phyloP scores from a whole-genome alignment of 495 filamentous ascomycete genomes.

The Hypoxylon lienhwacheense region DNA sequence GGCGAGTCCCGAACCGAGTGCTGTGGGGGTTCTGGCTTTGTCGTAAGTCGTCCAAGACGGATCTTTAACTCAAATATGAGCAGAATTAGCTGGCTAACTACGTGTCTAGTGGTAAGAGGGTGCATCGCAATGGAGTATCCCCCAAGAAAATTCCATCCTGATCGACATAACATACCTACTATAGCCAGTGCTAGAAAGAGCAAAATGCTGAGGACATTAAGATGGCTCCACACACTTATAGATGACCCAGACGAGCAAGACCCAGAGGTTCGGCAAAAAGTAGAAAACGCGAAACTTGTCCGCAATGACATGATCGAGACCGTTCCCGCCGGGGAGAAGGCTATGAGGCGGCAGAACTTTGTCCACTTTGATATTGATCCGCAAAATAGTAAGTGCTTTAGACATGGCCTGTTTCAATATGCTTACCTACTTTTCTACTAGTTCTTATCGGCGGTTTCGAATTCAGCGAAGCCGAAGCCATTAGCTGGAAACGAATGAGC shows the following conservation, averaged over 20 bases:
- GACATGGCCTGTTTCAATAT: background rate
- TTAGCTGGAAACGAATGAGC: background rate
- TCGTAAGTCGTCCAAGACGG: slow-evolving; percentile 4
- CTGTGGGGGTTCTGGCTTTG: slow-evolving; percentile 23
- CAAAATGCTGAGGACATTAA: no score
- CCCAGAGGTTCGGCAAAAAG: no score
- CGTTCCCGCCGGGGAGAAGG: background rate
- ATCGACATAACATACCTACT: background rate
- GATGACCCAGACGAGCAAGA: no score
- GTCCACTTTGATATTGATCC: slow-evolving; percentile 25
- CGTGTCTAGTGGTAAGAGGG: slow-evolving; percentile 5
- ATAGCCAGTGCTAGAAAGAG: no score
- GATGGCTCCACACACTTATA: no score
- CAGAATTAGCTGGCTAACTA: background rate
- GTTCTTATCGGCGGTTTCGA: slow-evolving; percentile 9
- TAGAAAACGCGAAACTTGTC: no score
- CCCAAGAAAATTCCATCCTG: slow-evolving; percentile 15
- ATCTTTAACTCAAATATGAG: background rate
- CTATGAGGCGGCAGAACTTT: background rate
- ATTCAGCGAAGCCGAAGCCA: background rate
- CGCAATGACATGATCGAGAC: slow-evolving; percentile 12
- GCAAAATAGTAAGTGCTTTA: slow-evolving; percentile 1
- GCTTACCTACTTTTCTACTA: background rate
- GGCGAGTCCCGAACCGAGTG: slow-evolving; percentile 7
- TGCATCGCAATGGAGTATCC: slow-evolving; percentile 22